Evolutionary conservation across 805 yeast species (phyloP).

Genomic region (Candida vartiovaarae): DNA sequence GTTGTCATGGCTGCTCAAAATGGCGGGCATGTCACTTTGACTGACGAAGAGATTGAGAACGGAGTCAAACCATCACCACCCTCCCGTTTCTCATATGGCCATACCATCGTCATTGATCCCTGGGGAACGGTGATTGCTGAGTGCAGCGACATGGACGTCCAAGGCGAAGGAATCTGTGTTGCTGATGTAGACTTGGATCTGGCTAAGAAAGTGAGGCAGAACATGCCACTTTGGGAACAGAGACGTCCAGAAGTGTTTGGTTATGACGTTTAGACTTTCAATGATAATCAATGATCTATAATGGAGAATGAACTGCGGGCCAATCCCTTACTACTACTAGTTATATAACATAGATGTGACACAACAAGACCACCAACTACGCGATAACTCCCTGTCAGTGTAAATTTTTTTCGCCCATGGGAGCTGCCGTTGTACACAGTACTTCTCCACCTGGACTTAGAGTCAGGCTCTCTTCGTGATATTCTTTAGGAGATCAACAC

Average conservation of each 20-base stretch:
- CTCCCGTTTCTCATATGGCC: slow-evolving; percentile 73
- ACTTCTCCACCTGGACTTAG: no score
- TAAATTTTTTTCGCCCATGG: no score
- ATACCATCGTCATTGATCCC: slow-evolving; percentile 81
- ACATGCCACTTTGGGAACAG: slow-evolving; percentile 77
- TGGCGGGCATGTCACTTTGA: slow-evolving; percentile 47
- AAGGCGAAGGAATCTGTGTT: slow-evolving; percentile 38
- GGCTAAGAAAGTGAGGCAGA: slow-evolving; percentile 44
- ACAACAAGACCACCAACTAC: no score
- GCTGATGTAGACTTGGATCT: slow-evolving; percentile 60
- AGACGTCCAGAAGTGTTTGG: slow-evolving; percentile 54
- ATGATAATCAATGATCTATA: no score
- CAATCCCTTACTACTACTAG: no score
- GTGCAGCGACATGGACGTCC: slow-evolving; percentile 36
- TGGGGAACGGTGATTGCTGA: slow-evolving; percentile 77
- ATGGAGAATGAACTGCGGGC: no score
- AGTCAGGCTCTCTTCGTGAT: no score
- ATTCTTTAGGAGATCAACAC: no score
- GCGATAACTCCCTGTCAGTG: no score
- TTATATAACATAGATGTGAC: no score
- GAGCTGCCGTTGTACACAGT: no score
- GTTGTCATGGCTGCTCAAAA: slow-evolving; percentile 87
- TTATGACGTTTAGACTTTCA: slow-evolving; percentile 9
- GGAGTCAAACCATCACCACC: slow-evolving; percentile 21
- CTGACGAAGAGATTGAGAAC: slow-evolving; percentile 26